Evolutionary conservation across 805 yeast species (phyloP), one percentile per base, ranked within the genome.

Genomic region (Sugiyamaella marilandica): DNA sequence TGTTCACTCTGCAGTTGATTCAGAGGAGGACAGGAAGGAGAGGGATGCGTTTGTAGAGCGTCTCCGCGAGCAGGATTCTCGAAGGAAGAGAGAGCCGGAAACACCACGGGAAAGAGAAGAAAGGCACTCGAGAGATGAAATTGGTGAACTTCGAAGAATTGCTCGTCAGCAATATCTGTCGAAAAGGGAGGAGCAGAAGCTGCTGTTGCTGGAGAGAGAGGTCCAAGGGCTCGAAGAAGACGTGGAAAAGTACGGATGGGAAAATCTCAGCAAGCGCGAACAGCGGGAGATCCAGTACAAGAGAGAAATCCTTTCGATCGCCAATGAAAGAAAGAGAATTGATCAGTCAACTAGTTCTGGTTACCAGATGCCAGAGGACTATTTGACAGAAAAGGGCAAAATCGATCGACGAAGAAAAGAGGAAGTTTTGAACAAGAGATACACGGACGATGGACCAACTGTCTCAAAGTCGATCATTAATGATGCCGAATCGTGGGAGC

Each of bases 291-390:
- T 79, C 47, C 66, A 66, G 18, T 68, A 75, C 55, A 82, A 83
- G 54, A 72, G 78, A 37, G 78, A 80, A 53, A 65, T 83, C 1
- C 63, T 80, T 10, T 65, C 70, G 1, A 63, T 80, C 31, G 72
- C 78, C 14, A 61, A 70, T 24, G 76, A 75, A 52, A 60, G 78
- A 29, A 62, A 66, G 56, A 65, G 69, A 34, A 61, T 74, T 18
- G 71, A 69, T 4, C 66, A 69, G 8, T 67, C 65, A 5, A 59
- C 58, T 2, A 55, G 59, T 26, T 55, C 53, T n/a, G 78, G 72
- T 5, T 85, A 81, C 56, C 65, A 70, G 18, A 57, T 84, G 14
- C 89, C 87, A 1, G 80, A 78, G 35, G 88, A 82, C 48, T 76
- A 77, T 55, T 55, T 76, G n/a, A 78, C 77, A 1, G 73, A 71